These are phyloP conservation scores for Arthrobotrys entomopaga DNA, from an alignment of 2,329 filamentous ascomycete genomes.

Conservation along the genomic window DNA sequence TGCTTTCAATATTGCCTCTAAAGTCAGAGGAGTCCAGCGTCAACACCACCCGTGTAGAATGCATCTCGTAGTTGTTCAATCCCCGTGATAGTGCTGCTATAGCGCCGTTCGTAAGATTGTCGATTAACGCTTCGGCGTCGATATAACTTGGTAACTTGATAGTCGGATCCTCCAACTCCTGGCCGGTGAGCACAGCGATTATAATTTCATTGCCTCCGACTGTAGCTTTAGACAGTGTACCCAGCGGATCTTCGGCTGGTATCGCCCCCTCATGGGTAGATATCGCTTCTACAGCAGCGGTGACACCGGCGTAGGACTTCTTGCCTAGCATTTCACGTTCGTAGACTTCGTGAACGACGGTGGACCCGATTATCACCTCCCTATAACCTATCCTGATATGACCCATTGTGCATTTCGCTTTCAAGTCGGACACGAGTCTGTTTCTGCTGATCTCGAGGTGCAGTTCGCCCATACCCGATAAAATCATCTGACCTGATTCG, in stretches of 20 bases:
- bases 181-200: constrained; percentile 63
- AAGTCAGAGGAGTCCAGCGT: constrained; percentile 75
- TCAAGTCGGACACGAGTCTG: constrained; percentile 86
- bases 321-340: constrained; percentile 85
- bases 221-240: constrained; percentile 64
- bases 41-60: constrained; percentile 77
- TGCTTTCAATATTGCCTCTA: constrained; percentile 72
- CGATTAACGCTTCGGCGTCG: constrained; percentile 63
- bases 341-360: constrained; percentile 71
- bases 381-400: constrained; percentile 95
- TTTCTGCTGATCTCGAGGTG: constrained; percentile 94
- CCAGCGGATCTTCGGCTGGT: constrained; percentile 22
- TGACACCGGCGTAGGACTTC: constrained; percentile 79
- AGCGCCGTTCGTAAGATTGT: constrained; percentile 78
- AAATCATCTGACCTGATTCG: constrained; percentile 89
- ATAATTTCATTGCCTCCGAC: constrained; percentile 77
- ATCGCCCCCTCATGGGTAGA: constrained; percentile 63
- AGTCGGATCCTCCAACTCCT: constrained; percentile 60
- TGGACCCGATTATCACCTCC: constrained; percentile 74
- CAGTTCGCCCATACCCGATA: constrained; percentile 95
- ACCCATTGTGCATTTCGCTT: constrained; percentile 84
- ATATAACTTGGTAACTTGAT: constrained; percentile 59
- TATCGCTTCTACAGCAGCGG: constrained; percentile 73
- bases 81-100: constrained; percentile 85
- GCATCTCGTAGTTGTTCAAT: constrained; percentile 81